Evolutionary conservation across 2,329 filamentous ascomycete species (phyloP).

Genomic region (Pyrenochaeta sp.): DNA sequence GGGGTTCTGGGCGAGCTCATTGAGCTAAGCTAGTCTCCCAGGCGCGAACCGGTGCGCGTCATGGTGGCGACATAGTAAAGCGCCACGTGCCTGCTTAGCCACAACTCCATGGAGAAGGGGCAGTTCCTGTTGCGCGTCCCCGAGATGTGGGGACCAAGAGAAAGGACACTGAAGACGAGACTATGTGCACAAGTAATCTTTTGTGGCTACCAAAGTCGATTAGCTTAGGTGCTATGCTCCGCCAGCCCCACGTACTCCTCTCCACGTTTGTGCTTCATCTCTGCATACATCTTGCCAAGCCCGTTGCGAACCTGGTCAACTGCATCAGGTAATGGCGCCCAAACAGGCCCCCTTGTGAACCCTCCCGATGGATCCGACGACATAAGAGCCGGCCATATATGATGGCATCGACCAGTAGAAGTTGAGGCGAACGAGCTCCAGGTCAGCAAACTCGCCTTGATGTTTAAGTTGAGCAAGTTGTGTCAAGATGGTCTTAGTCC

Average conservation of each 20-base stretch:
- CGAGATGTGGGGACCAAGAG: neutral
- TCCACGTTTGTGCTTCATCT: neutral
- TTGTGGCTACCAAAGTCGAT: neutral
- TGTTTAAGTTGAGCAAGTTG: neutral
- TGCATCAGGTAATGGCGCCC: neutral
- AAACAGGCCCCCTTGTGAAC: neutral
- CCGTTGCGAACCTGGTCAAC: neutral
- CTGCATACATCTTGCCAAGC: neutral
- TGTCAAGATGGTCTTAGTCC: neutral
- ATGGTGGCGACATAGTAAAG: conserved; percentile 29
- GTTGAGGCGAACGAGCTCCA: neutral
- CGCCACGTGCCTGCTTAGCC: conserved; percentile 24
- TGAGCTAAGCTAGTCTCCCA: conserved; percentile 10
- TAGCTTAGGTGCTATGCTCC: neutral
- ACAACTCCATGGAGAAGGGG: conserved; percentile 1
- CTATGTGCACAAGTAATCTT: neutral
- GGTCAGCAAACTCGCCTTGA: neutral
- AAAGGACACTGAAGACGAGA: neutral
- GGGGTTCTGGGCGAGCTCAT: conserved; percentile 21
- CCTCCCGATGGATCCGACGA: neutral
- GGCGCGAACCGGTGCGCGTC: conserved; percentile 25
- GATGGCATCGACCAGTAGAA: neutral
- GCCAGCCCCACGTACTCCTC: neutral
- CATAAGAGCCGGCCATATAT: neutral
- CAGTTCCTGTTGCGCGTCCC: neutral